Evolutionary conservation across 2,329 filamentous ascomycete genomes (phyloP), one percentile per base, ranked within the genome.

Genomic region (Diplodia scrobiculata): DNA sequence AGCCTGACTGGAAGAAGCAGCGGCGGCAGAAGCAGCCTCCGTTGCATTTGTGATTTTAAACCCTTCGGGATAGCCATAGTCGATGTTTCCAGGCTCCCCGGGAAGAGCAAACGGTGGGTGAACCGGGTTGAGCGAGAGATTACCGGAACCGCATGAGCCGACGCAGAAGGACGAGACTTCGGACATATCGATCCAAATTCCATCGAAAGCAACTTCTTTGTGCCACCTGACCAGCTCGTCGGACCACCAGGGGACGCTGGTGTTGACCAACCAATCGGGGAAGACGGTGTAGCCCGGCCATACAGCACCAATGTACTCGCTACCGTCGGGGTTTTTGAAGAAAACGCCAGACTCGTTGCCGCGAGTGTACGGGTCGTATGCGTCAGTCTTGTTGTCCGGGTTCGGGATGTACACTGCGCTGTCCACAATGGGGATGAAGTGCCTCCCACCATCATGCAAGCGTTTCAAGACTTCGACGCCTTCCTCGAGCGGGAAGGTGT

Each of bases 351-450:
- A 78, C 17, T 78, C 78, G 55, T 82, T 80, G 3, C 84, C 84
- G 25, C 82, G 76, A 3, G 78, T 78, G 69, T 84, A 87, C 0
- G 80, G 79, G 11, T 78, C 77, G 69, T 86, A 85, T 0, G 74
- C 72, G 67, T 92, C 90, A 45, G 81, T 86, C 1, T 81, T 80
- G 72, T 92, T 90, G n/a, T 85, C 79, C 0, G 88, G 88, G 70
- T 91, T 89, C 0, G 90, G 90, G 29, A 86, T 84, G 73, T 92
- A 92, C 66, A 90, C 89, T n/a, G 81, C 85, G 6, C 82, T 79
- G 71, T 88, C 86, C 2, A 88, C 82, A 65, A 88, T 88, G 0
- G 85, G 85, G 11, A 87, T 78, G 68, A 85, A 88, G 69, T 87
- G 84, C 68, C 84, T 84, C 34, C 83, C 81, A 68, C 81, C 80